Base-by-base conservation (phyloP, 345 rosid genomes). In the Cardamine occulta region DNA sequence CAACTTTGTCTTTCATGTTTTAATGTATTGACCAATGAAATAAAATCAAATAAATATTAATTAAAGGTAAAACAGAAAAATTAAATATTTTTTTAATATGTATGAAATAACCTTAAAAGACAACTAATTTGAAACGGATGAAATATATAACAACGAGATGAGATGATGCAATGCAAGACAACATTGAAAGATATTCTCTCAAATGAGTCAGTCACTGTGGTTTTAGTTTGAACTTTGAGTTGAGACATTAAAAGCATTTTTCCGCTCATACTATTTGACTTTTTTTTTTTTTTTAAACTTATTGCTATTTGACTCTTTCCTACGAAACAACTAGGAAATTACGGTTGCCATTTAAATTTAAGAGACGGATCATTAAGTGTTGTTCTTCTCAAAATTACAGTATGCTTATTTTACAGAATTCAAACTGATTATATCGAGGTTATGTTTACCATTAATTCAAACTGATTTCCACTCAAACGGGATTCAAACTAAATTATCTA, bases 321-420 rank as follows among this genome's bases (percentile, higher is more conserved):
- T 42, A 63, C 64, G 35, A 52, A 26, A 14, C 53, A 63, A 19
- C 19, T 13, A 13, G 47, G 68, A 15, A 44, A 19, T 13, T 44
- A 28, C 10, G 9, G 35, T 39, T 19, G 34, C 9, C 47, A 40
- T 29, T 29, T 6, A 26, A 40, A 49, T 52, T 73, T 29, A 18
- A 53, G 32, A 63, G 54, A 63, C 55, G 21, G 19, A 26, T n/a
- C 67, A 74, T 66, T 74, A 66, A 66, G 1, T 66, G 31, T 23
- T 55, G 49, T n/a, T 45, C 23, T 74, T 45, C 56, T 71, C 58
- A 8, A 65, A 44, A 45, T 56, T 45, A 55, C 39, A 31, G 21
- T 45, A n/a, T 29, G 44, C 54, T 31, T 68, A 40, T 4, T 45
- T 57, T 58, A 58, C 34, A 13, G 18, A 31, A 7, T 21, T 74